Evolutionary conservation across 2,329 filamentous ascomycete species (phyloP).

Genomic region (Claviceps sp.): DNA sequence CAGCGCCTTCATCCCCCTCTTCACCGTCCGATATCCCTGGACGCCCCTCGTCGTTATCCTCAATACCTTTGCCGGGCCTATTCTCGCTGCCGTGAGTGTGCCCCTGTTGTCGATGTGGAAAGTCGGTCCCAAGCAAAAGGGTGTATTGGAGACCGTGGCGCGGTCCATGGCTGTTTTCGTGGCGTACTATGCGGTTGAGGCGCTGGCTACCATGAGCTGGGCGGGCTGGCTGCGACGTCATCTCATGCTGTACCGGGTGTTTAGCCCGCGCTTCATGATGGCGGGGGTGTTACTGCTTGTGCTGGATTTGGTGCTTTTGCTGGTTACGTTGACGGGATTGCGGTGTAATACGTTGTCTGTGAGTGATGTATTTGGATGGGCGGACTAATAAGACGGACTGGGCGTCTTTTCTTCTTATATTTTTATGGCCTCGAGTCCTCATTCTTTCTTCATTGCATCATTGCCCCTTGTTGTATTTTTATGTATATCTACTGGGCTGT

Average conservation of each 20-base stretch:
- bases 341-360: conserved; percentile 67
- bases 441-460: too few species aligned
- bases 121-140: conserved; percentile 58
- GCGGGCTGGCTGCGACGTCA: conserved; percentile 78
- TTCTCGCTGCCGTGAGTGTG: conserved; percentile 65
- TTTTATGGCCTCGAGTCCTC: too few species aligned
- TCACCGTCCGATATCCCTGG: conserved; percentile 78
- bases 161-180: conserved; percentile 63
- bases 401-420: background rate
- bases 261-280: conserved; percentile 82
- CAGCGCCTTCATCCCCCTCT: conserved; percentile 78
- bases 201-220: conserved; percentile 79
- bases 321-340: conserved; percentile 60
- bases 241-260: conserved; percentile 93
- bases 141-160: conserved; percentile 55
- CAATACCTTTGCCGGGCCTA: conserved; percentile 83
- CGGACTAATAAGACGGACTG: conserved; percentile 22
- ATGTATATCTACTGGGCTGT: too few species aligned
- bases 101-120: conserved; percentile 85
- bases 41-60: conserved; percentile 66
- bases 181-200: conserved; percentile 70
- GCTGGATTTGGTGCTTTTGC: conserved; percentile 61
- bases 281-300: conserved; percentile 58
- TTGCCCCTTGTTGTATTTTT: too few species aligned
- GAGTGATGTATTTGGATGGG: conserved; percentile 79